phyloP scores from a whole-genome alignment of 1,139 yeast genomes.

The Kodamaea alishanica region DNA sequence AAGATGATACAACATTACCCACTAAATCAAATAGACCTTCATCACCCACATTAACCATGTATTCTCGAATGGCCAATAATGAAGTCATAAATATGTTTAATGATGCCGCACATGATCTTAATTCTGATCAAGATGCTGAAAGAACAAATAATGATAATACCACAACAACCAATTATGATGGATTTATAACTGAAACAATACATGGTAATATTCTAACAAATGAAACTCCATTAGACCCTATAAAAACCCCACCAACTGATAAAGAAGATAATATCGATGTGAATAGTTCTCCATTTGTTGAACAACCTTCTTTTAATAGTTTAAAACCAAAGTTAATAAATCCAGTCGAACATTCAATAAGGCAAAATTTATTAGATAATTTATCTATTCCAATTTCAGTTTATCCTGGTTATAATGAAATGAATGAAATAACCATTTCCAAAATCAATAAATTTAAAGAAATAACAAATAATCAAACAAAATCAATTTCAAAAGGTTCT shows the following conservation, averaged over 20 bases:
- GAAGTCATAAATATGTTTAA: constrained; percentile 79
- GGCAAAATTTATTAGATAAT: constrained; percentile 22
- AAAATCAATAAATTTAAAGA: constrained; percentile 32
- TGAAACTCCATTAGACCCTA: constrained; percentile 7
- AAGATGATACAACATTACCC: constrained; percentile 16
- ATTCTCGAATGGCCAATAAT: constrained; percentile 69
- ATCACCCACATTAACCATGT: constrained; percentile 78
- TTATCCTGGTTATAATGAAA: constrained; percentile 29
- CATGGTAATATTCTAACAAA: constrained; percentile 14
- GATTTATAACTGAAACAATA: constrained; percentile 52
- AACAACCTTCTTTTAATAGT: constrained; percentile 25
- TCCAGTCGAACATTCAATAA: constrained; percentile 28
- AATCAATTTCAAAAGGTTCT: constrained; percentile 35
- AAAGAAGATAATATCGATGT: constrained; percentile 18
- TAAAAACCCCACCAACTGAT: constrained; percentile 34
- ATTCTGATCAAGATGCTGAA: constrained; percentile 30
- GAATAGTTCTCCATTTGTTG: constrained; percentile 49
- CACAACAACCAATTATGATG: constrained; percentile 42
- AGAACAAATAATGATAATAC: constrained; percentile 24
- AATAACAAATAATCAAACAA: constrained; percentile 33
- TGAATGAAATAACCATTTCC: constrained; percentile 18
- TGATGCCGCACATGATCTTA: constrained; percentile 44
- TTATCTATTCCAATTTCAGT: constrained; percentile 25
- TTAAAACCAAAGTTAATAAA: constrained; percentile 20
- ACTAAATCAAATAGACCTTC: constrained; percentile 25